Evolutionary conservation across 148 eudicot genomes (phyloP), one percentile per base, ranked within the genome.

Genomic region (Rhododendron kiyosumense): DNA sequence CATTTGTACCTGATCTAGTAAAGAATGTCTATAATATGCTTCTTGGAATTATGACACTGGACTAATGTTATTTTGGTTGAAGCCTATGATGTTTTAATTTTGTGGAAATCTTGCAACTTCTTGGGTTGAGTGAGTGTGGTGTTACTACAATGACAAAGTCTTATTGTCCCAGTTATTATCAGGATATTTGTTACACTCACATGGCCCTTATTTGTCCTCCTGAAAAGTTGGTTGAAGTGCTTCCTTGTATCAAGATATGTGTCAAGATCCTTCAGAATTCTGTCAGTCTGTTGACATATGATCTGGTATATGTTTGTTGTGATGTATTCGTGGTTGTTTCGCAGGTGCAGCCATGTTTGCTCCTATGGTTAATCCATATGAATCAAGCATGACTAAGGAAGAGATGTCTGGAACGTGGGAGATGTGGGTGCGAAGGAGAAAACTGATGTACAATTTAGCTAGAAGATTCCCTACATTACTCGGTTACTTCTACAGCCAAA

Each of bases 281-380:
- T 20, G 65, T 20, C 65, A 18, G 65, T 69, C 59, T 69, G 30
- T 24, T 69, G 49, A 67, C 43, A 8, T 83, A 63, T 69, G 18
- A 46, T 69, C 81, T 78, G 54, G 34, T n/a, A 46, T 45, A 15
- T n/a, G 30, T 67, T 80, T 81, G 7, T 74, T 75, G 15, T 86
- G 54, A 75, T 84, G 77, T 63, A 52, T 85, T 63, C 17, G 7
- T 83, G 34, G 67, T 61, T 36, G 45, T 45, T 59, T 69, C 84
- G 26, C 92, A 95, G 99, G 99, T 87, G 99, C 94, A 4, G 93
- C 90, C 30, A 90, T 96, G 94, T 75, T 96, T 88, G 92, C 96
- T 86, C 99, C 99, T 61, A 90, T 95, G 88, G 88, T 95, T 59
- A 96, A 94, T 91, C 99, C 99, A 43, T 96, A 96, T 87, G 97